These are phyloP conservation scores for Stylonectria norvegica DNA, from an alignment of 2,329 filamentous ascomycete species.

Conservation along the genomic window DNA sequence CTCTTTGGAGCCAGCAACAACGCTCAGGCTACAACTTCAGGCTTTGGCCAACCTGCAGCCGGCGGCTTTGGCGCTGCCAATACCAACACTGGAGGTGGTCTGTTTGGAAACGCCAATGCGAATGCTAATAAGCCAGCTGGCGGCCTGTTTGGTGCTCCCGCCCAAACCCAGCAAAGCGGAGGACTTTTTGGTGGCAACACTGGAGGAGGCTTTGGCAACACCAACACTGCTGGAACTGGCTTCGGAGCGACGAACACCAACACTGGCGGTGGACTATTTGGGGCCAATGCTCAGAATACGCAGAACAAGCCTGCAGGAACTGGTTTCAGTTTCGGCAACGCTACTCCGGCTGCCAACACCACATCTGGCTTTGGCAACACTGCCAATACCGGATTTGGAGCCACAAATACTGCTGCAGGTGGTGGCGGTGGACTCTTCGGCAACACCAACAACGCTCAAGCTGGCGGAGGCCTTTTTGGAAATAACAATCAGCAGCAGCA, in stretches of 20 bases:
- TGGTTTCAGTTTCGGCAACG: conserved; percentile 43
- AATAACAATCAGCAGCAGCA: conserved; percentile 29
- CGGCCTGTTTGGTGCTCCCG: conserved; percentile 26
- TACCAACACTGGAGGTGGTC: conserved; percentile 30
- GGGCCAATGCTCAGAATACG: conserved; percentile 22
- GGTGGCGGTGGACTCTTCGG: conserved; percentile 42
- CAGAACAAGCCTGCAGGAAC: conserved; percentile 36
- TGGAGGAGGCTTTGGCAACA: conserved; percentile 38
- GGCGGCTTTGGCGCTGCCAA: conserved; percentile 42
- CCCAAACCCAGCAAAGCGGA: conserved; percentile 17
- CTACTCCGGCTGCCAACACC: conserved; percentile 27
- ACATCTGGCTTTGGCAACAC: conserved; percentile 29
- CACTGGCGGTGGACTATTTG: conserved; percentile 40
- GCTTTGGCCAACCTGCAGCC: conserved; percentile 17
- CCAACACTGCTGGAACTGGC: conserved; percentile 31
- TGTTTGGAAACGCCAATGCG: conserved; percentile 36
- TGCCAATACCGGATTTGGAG: conserved; percentile 27
- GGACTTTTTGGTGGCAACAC: conserved; percentile 27
- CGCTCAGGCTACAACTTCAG: conserved; percentile 31
- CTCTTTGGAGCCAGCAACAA: conserved; percentile 35
- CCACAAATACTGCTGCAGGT: conserved; percentile 25
- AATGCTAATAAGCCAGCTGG: conserved; percentile 22
- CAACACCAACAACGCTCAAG: conserved; percentile 32
- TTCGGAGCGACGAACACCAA: conserved; percentile 40
- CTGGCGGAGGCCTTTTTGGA: conserved; percentile 47